Conservation (phyloP, 2,329 filamentous ascomycete genomes). For the Tothia fuscella region DNA sequence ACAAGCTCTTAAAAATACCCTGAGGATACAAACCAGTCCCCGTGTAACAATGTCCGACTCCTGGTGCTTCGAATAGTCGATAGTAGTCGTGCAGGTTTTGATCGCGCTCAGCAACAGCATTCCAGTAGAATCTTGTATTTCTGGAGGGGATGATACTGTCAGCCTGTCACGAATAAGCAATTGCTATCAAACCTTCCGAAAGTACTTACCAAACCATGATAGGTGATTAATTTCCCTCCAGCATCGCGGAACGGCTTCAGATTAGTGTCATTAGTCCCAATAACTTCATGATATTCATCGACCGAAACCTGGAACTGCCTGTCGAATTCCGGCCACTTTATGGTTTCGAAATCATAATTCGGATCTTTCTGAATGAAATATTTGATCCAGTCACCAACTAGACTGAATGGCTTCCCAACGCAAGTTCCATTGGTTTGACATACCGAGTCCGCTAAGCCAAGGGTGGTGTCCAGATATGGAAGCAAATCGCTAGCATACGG, state of each 20-base stretch:
- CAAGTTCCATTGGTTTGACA: slow-evolving; percentile 5
- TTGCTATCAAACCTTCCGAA: neutral
- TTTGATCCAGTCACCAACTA: slow-evolving; percentile 3
- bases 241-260: slow-evolving; percentile 11
- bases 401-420: slow-evolving; percentile 1
- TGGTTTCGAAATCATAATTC: neutral
- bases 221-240: slow-evolving; percentile 12
- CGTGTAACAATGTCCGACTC: slow-evolving; percentile 11
- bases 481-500: neutral
- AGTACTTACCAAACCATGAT: slow-evolving; percentile 6
- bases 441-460: neutral
- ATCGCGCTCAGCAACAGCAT: slow-evolving; percentile 8
- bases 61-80: slow-evolving; percentile 13
- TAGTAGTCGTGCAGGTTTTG: slow-evolving; percentile 11
- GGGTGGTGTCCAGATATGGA: neutral
- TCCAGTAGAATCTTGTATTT: slow-evolving; percentile 6
- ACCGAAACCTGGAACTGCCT: neutral
- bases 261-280: slow-evolving; percentile 6
- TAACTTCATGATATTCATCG: slow-evolving; percentile 2
- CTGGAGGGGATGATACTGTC: slow-evolving; percentile 5
- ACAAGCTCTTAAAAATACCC: slow-evolving; percentile 10
- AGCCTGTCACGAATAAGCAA: slow-evolving; percentile 4
- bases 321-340: slow-evolving; percentile 10
- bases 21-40: slow-evolving; percentile 7
- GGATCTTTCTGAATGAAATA: slow-evolving; percentile 8